These are phyloP conservation scores for Sarocladium oryzae DNA, from an alignment of 2,329 filamentous ascomycete genomes.

Conservation along the genomic window DNA sequence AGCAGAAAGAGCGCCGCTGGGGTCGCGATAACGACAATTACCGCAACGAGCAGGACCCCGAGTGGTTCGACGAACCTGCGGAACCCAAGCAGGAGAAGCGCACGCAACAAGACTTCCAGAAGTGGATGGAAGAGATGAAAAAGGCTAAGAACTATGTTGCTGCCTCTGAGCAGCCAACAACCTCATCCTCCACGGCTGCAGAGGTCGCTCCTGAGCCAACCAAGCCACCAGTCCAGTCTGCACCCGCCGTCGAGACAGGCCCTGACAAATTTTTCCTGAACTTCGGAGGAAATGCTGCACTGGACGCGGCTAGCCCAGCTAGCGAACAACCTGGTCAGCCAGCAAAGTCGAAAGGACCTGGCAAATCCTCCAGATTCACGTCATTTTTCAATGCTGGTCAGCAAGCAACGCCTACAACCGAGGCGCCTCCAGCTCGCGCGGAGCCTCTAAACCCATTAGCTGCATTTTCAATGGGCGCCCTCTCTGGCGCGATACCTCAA, in stretches of 20 bases:
- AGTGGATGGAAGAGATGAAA: slow-evolving; percentile 91
- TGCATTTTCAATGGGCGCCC: slow-evolving; percentile 30
- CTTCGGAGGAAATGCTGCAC: neutral
- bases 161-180: slow-evolving; percentile 18
- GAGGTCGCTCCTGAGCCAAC: slow-evolving; percentile 37
- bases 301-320: neutral
- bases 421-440: slow-evolving; percentile 21
- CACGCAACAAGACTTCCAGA: slow-evolving; percentile 87
- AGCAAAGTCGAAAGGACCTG: slow-evolving; percentile 46
- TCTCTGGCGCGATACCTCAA: neutral
- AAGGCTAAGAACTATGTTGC: slow-evolving; percentile 43
- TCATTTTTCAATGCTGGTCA: slow-evolving; percentile 55
- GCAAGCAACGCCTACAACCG: neutral
- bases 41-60: slow-evolving; percentile 71
- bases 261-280: slow-evolving; percentile 72
- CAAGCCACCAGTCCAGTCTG: slow-evolving; percentile 50
- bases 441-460: slow-evolving; percentile 29
- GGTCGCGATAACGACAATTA: slow-evolving; percentile 51
- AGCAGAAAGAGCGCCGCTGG: slow-evolving; percentile 43
- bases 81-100: slow-evolving; percentile 65
- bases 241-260: slow-evolving; percentile 58
- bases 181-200: slow-evolving; percentile 29
- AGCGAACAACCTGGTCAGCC: slow-evolving; percentile 1
- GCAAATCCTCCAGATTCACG: slow-evolving; percentile 78
- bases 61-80: slow-evolving; percentile 76